phyloP scores from a whole-genome alignment of 495 filamentous ascomycete species.

The Penicillium cosmopolitanum region DNA sequence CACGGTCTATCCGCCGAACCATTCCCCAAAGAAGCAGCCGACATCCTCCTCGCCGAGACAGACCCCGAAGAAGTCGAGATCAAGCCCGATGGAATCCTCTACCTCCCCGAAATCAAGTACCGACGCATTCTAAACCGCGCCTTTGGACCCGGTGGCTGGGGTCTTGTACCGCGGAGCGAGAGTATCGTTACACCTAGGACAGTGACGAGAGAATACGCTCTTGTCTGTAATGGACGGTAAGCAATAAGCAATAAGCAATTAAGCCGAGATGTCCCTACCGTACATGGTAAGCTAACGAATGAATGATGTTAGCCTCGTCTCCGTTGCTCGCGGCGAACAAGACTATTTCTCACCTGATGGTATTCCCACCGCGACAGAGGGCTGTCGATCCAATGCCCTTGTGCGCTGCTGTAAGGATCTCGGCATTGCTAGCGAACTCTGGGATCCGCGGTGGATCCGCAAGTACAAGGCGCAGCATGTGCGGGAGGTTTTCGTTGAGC shows the following conservation, averaged over 20 bases:
- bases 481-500: constrained; percentile 80
- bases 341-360: constrained; percentile 90
- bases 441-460: constrained; percentile 92
- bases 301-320: constrained; percentile 68
- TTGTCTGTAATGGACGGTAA: constrained; percentile 87
- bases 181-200: constrained; percentile 85
- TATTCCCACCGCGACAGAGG: constrained; percentile 96
- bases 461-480: constrained; percentile 68
- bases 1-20: constrained; percentile 79
- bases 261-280: background rate
- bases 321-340: constrained; percentile 91
- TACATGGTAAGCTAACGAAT: no score
- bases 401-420: constrained; percentile 98
- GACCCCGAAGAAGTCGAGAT: constrained; percentile 83
- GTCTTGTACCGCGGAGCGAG: constrained; percentile 86
- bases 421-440: constrained; percentile 91
- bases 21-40: constrained; percentile 75
- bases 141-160: constrained; percentile 96
- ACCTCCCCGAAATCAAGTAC: constrained; percentile 98
- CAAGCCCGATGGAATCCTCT: constrained; percentile 95
- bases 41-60: constrained; percentile 69
- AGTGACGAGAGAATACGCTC: constrained; percentile 93
- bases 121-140: constrained; percentile 85
- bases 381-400: constrained; percentile 94
- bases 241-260: constrained; percentile 45